Evolutionary conservation across 345 rosid genomes (phyloP).

Genomic region (Pugionium dolabratum): DNA sequence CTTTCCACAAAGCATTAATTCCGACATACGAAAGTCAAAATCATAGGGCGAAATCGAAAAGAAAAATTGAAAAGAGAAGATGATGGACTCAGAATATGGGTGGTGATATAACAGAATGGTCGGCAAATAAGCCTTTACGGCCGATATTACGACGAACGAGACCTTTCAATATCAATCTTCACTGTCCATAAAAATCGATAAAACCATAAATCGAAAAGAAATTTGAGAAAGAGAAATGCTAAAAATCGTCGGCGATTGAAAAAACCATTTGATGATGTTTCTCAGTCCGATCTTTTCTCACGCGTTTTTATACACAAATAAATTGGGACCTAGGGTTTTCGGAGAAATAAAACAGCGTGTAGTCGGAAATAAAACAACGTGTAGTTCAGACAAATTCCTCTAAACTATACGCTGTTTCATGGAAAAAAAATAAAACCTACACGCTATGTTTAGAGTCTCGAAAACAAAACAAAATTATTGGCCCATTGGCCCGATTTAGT

Average conservation of each 20-base stretch:
- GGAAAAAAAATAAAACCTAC: too few species aligned
- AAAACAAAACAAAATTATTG: too few species aligned
- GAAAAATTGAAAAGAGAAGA: neutral
- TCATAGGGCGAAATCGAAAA: slow-evolving; percentile 58
- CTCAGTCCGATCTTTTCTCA: too few species aligned
- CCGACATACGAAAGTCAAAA: slow-evolving; percentile 96
- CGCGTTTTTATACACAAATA: too few species aligned
- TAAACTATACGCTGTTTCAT: too few species aligned
- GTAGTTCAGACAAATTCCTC: too few species aligned
- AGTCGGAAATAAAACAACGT: too few species aligned
- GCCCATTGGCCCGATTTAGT: too few species aligned
- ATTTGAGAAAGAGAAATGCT: neutral
- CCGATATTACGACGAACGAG: slow-evolving; percentile 98
- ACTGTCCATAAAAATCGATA: slow-evolving; percentile 45
- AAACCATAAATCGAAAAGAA: neutral
- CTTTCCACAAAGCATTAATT: slow-evolving; percentile 18
- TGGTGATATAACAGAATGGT: slow-evolving; percentile 98
- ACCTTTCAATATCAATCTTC: slow-evolving; percentile 73
- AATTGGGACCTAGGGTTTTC: too few species aligned
- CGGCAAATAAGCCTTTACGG: slow-evolving; percentile 73
- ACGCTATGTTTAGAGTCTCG: too few species aligned
- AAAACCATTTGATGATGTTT: too few species aligned
- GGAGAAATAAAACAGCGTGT: too few species aligned
- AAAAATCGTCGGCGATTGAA: neutral
- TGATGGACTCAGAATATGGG: slow-evolving; percentile 85